These are phyloP conservation scores for Plenodomus biglobosus DNA, from an alignment of 2,329 filamentous ascomycete genomes.

Conservation along the genomic window DNA sequence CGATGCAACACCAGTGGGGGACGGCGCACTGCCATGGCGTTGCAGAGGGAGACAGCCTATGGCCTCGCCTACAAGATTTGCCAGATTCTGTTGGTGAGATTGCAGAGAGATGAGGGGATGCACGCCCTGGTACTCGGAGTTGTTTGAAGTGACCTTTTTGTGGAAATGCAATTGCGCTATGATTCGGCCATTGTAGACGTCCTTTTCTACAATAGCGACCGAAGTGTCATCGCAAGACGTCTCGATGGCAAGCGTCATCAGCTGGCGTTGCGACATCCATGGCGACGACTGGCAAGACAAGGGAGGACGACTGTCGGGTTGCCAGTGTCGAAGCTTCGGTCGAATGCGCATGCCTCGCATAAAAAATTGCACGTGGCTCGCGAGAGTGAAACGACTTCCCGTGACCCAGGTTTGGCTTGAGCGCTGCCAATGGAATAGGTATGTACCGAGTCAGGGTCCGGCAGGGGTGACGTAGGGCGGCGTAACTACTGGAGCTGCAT, in stretches of 20 bases:
- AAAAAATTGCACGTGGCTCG: background rate
- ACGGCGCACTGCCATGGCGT: background rate
- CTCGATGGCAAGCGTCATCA: slow-evolving; percentile 70
- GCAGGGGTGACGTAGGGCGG: slow-evolving; percentile 8
- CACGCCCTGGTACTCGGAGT: slow-evolving; percentile 72
- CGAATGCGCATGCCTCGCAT: slow-evolving; percentile 25
- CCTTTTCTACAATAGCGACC: slow-evolving; percentile 74
- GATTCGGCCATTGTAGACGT: slow-evolving; percentile 12
- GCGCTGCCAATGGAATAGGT: background rate
- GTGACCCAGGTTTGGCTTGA: background rate
- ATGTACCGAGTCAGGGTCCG: background rate
- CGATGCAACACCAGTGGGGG: slow-evolving; percentile 2
- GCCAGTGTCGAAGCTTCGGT: slow-evolving; percentile 9
- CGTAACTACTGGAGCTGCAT: background rate
- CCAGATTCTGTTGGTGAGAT: slow-evolving; percentile 73
- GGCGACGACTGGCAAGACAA: slow-evolving; percentile 2
- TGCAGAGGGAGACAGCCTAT: slow-evolving; percentile 56
- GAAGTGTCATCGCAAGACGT: slow-evolving; percentile 92
- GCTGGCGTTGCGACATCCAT: slow-evolving; percentile 19
- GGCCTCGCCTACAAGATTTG: slow-evolving; percentile 66
- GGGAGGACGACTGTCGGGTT: slow-evolving; percentile 8
- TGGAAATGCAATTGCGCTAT: slow-evolving; percentile 71
- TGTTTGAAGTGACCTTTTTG: slow-evolving; percentile 78
- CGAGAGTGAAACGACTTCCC: background rate
- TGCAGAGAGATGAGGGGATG: slow-evolving; percentile 74